Evolutionary conservation across 1,284 basidiomycete genomes (phyloP).

Genomic region (Melampsora americana): DNA sequence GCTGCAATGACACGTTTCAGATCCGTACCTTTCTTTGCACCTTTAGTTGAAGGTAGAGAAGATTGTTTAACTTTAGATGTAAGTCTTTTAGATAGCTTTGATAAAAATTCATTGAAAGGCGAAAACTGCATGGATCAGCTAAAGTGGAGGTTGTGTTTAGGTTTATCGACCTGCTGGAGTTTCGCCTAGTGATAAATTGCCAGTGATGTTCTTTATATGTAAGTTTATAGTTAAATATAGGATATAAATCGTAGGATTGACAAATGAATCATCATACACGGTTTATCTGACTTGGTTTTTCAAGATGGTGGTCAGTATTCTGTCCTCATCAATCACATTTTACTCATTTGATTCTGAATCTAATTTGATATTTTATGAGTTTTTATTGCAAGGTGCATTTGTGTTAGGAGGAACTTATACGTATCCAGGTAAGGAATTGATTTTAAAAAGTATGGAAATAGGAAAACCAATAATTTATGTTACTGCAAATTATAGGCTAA

Average conservation of each 20-base stretch:
- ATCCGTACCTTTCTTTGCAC: not conserved
- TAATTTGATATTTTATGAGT: not conserved
- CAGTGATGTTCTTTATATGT: conserved; percentile 12
- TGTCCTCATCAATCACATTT: too few relatives aligned
- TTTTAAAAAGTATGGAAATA: not conserved
- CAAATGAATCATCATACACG: too few relatives aligned
- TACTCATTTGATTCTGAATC: not conserved
- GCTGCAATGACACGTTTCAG: not conserved
- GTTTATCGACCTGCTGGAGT: not conserved
- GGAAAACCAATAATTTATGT: conserved; percentile 4
- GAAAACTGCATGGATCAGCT: too few relatives aligned
- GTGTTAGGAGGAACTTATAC: not conserved
- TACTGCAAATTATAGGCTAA: not conserved
- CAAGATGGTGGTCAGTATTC: too few relatives aligned
- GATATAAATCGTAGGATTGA: too few relatives aligned
- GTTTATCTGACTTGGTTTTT: too few relatives aligned
- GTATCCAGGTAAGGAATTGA: not conserved
- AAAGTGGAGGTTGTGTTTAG: too few relatives aligned
- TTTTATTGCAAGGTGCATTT: not conserved
- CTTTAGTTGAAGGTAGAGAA: conserved; percentile 27
- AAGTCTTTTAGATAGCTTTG: conserved; percentile 2
- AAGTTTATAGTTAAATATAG: not conserved
- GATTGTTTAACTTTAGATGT: conserved; percentile 42
- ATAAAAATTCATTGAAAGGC: too few relatives aligned
- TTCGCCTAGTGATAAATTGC: not conserved